phyloP scores from a whole-genome alignment of 2,329 filamentous ascomycete species.

The Chaetomiaceae sp. region DNA sequence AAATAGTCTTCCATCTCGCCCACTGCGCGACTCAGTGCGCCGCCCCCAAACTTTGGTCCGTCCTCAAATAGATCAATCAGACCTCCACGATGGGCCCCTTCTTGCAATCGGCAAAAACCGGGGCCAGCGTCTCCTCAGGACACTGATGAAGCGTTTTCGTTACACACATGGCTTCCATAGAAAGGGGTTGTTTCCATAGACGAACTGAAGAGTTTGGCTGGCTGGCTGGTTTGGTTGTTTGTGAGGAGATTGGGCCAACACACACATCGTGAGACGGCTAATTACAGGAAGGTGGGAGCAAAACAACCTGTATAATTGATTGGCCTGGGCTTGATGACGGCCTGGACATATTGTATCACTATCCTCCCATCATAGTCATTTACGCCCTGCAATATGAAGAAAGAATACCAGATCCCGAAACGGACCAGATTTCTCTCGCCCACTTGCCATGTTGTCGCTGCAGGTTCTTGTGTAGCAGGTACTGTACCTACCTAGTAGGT shows the following conservation, averaged over 20 bases:
- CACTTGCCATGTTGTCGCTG: no score
- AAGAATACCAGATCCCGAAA: no score
- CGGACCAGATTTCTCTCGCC: no score
- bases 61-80: constrained; percentile 68
- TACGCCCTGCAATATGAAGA: background rate
- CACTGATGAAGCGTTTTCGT: constrained; percentile 14
- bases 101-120: constrained; percentile 4
- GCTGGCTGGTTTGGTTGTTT: constrained; percentile 7
- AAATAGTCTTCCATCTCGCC: constrained; percentile 93
- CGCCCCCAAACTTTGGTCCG: constrained; percentile 89
- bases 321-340: background rate
- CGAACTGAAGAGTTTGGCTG: constrained; percentile 7
- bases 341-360: constrained; percentile 18
- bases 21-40: constrained; percentile 93
- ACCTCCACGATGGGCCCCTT: constrained; percentile 8
- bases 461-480: no score
- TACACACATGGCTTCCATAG: constrained; percentile 16
- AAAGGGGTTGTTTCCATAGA: constrained; percentile 14
- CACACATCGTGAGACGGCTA: constrained; percentile 1
- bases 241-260: background rate
- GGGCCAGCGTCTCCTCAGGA: constrained; percentile 7
- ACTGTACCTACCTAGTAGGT: no score
- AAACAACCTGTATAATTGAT: constrained; percentile 18
- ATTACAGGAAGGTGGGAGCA: constrained; percentile 6
- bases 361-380: constrained; percentile 11